Conservation (phyloP, 2,329 filamentous ascomycete species). For the Colletotrichum sp. region DNA sequence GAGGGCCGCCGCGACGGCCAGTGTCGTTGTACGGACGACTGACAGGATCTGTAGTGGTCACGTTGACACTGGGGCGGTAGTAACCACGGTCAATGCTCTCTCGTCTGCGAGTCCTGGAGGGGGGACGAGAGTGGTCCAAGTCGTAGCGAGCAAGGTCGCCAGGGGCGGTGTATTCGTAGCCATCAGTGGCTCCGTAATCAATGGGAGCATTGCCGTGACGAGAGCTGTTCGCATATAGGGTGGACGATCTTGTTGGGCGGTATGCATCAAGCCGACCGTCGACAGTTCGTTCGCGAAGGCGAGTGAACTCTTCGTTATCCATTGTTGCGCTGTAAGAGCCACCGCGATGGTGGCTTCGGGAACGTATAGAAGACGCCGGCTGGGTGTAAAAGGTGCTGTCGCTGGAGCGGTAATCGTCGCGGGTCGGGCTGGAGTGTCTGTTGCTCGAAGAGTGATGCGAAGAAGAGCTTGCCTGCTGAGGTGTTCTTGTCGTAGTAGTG, state of each 20-base stretch:
- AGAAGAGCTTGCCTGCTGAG: conserved; percentile 40
- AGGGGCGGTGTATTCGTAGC: conserved; percentile 69
- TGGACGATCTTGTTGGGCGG: conserved; percentile 50
- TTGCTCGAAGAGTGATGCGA: conserved; percentile 33
- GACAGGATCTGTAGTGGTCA: conserved; percentile 19
- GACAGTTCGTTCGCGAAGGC: conserved; percentile 52
- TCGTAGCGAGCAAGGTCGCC: conserved; percentile 67
- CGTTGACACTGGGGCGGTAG: conserved; percentile 58
- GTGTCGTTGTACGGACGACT: conserved; percentile 30
- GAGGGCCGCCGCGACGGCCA: conserved; percentile 55
- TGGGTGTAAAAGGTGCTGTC: conserved; percentile 61
- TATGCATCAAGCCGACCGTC: conserved; percentile 52
- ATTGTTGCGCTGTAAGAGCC: conserved; percentile 51
- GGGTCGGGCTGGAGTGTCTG: conserved; percentile 50
- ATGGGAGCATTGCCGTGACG: conserved; percentile 48
- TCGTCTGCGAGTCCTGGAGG: conserved; percentile 45
- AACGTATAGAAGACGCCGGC: conserved; percentile 62
- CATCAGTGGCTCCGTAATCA: conserved; percentile 61
- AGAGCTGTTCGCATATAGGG: conserved; percentile 47
- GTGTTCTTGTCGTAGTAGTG: conserved; percentile 53
- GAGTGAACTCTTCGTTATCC: conserved; percentile 56
- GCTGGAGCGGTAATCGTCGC: conserved; percentile 57
- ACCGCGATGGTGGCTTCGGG: conserved; percentile 49
- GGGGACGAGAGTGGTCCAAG: conserved; percentile 54
- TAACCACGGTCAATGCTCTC: conserved; percentile 63